These are phyloP conservation scores for Ustilaginoidea virens DNA, from an alignment of 2,329 filamentous ascomycete genomes.

Conservation along the genomic window DNA sequence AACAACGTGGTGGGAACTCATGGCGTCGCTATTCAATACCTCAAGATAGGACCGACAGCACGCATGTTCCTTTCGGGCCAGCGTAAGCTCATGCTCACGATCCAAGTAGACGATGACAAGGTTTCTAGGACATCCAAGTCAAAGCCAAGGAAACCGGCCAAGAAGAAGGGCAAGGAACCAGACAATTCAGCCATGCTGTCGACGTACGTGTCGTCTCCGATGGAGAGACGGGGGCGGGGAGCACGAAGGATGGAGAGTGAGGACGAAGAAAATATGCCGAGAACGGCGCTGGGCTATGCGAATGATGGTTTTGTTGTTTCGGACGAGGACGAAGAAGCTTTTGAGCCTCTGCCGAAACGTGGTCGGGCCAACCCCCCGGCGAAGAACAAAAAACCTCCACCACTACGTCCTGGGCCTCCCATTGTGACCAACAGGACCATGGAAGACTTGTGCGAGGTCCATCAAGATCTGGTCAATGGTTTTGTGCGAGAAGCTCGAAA, in stretches of 20 bases:
- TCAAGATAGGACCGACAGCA: slow-evolving; percentile 31
- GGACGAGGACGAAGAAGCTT: slow-evolving; percentile 27
- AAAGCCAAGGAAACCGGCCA: slow-evolving; percentile 19
- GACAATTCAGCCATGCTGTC: slow-evolving; percentile 25
- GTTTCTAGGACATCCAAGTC: slow-evolving; percentile 15
- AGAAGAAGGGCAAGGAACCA: slow-evolving; percentile 19
- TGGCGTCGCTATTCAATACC: slow-evolving; percentile 62
- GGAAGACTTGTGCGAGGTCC: slow-evolving; percentile 38
- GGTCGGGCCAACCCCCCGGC: slow-evolving; percentile 20
- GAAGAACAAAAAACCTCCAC: slow-evolving; percentile 5
- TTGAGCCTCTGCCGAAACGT: slow-evolving; percentile 25
- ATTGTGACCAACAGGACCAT: slow-evolving; percentile 42
- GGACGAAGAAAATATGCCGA: slow-evolving; percentile 22
- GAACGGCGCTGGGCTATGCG: slow-evolving; percentile 30
- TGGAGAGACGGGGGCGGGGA: slow-evolving; percentile 19
- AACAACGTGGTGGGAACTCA: slow-evolving; percentile 35
- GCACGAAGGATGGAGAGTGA: slow-evolving; percentile 13
- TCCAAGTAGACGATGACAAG: slow-evolving; percentile 20
- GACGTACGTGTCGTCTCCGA: slow-evolving; percentile 37
- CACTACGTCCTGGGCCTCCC: slow-evolving; percentile 30
- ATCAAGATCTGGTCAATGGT: slow-evolving; percentile 44
- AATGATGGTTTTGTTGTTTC: slow-evolving; percentile 34
- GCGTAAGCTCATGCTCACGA: slow-evolving; percentile 28
- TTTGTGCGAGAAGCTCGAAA: slow-evolving; percentile 50
- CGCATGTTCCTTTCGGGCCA: slow-evolving; percentile 26